Base-by-base conservation (phyloP, 768 basidiomycete genomes). In the Porphyrellus cyaneotinctus region DNA sequence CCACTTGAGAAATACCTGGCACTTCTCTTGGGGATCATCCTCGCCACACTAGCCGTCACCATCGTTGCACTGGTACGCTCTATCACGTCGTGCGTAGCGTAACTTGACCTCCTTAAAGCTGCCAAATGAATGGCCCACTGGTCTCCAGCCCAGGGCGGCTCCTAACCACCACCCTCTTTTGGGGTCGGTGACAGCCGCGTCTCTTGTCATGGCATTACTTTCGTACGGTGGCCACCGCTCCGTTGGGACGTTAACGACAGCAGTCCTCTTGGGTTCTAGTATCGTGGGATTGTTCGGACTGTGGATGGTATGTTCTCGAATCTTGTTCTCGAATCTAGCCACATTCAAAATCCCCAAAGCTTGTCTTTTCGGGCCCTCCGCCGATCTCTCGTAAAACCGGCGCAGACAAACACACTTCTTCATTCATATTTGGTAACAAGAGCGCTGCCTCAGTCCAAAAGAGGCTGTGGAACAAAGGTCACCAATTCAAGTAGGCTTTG, bases 391-490 rank as follows among this genome's bases (percentile, higher is more conserved):
- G 79, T 64, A 86, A 80, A 59, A 91, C 88, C 6, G 90, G 89
- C 17, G 84, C 88, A 18, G 88, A 91, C 70, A 91, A 91, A 62
- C 81, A 80, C 56, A 92, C 88, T 5, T 90, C 88, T 15, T 64
- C 83, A 6, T 91, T 91, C 67, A 72, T 91, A 20, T 92, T 92
- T 64, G 81, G 86, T 3, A 92, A 90, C 73, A 86, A 78, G 58
- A 70, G 70, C 42, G 79, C 84, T 17, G 85, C 86, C 4, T 85
- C 83, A 9, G 71, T 71, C 22, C 78, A 78, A 65, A 87, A 85
- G 70, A 83, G 77, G 68, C 62, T 70, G 50, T 81, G 79, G 81
- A 78, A 72, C 65, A 76, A 35, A 38, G 30, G 66, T 59, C 65
- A 73, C 54, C 73, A 74, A 55, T 47, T 51, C 43, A 56, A 67